phyloP scores from a whole-genome alignment of 768 basidiomycete genomes.

The Coprinopsis strossmayeri region DNA sequence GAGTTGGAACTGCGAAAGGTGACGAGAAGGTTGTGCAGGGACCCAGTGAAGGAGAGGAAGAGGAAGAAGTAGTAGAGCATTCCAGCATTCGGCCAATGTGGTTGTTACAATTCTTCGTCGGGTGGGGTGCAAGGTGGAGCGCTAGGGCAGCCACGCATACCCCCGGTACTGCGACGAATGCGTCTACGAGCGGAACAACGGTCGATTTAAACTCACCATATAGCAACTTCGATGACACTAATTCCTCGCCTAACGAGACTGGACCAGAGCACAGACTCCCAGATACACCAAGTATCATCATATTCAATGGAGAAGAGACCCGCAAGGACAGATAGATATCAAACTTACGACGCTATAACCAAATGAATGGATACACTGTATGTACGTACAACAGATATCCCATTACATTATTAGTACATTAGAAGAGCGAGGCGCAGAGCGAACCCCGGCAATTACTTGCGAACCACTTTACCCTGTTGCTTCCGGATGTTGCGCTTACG shows the following conservation, averaged over 20 bases:
- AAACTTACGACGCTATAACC: neutral
- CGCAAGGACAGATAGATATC: slow-evolving; percentile 4
- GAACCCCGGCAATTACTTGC: slow-evolving; percentile 31
- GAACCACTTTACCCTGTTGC: slow-evolving; percentile 56
- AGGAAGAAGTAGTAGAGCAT: slow-evolving; percentile 53
- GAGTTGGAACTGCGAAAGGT: slow-evolving; percentile 17
- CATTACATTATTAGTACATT: slow-evolving; percentile 1
- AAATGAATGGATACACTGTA: too few species aligned
- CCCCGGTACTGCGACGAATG: slow-evolving; percentile 1
- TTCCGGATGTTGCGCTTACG: slow-evolving; percentile 68
- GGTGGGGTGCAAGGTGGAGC: slow-evolving; percentile 66
- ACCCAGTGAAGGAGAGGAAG: slow-evolving; percentile 24
- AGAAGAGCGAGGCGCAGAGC: neutral
- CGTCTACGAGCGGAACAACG: neutral
- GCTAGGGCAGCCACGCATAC: slow-evolving; percentile 15
- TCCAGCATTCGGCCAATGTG: slow-evolving; percentile 66
- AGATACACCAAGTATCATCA: slow-evolving; percentile 1
- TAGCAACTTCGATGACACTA: too few species aligned
- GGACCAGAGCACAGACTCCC: too few species aligned
- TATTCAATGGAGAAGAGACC: neutral
- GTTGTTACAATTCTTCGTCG: slow-evolving; percentile 70
- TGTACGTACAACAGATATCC: slow-evolving; percentile 2
- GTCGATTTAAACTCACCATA: neutral
- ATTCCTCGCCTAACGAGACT: too few species aligned
- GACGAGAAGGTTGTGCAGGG: neutral